Evolutionary conservation across 805 yeast genomes (phyloP).

Genomic region (Candida oleophila): DNA sequence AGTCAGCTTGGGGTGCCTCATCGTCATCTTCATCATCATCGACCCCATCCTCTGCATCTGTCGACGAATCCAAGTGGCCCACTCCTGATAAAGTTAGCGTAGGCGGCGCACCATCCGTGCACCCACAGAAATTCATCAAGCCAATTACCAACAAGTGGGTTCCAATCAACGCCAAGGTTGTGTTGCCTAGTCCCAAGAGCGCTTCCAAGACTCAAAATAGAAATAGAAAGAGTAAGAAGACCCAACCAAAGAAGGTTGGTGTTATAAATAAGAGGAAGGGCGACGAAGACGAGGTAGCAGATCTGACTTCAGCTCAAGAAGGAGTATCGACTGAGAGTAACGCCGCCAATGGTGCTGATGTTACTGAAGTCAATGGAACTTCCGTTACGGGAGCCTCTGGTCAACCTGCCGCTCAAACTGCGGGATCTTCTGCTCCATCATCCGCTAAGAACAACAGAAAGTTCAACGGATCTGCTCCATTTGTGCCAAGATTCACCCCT

Average conservation of each 20-base stretch:
- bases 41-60: slow-evolving; percentile 15
- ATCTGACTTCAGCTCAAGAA: background rate
- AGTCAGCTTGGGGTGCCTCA: slow-evolving; percentile 41
- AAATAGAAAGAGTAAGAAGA: slow-evolving; percentile 27
- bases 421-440: slow-evolving; percentile 1
- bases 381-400: slow-evolving; percentile 5
- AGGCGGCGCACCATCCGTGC: slow-evolving; percentile 7
- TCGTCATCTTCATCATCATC: slow-evolving; percentile 11
- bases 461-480: slow-evolving; percentile 3
- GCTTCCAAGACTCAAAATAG: slow-evolving; percentile 17
- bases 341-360: slow-evolving; percentile 4
- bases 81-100: slow-evolving; percentile 33
- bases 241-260: slow-evolving; percentile 11
- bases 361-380: slow-evolving; percentile 3
- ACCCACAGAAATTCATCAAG: slow-evolving; percentile 36
- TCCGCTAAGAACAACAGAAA: too few relatives aligned
- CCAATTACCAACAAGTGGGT: slow-evolving; percentile 46
- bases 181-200: slow-evolving; percentile 35
- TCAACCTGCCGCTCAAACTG: slow-evolving; percentile 2
- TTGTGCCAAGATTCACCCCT: background rate
- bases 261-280: slow-evolving; percentile 8
- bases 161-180: slow-evolving; percentile 43
- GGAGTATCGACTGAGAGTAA: background rate
- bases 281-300: slow-evolving; percentile 8
- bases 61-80: slow-evolving; percentile 46